phyloP scores from a whole-genome alignment of 345 rosid species.

The Mallotus nudiflorus region DNA sequence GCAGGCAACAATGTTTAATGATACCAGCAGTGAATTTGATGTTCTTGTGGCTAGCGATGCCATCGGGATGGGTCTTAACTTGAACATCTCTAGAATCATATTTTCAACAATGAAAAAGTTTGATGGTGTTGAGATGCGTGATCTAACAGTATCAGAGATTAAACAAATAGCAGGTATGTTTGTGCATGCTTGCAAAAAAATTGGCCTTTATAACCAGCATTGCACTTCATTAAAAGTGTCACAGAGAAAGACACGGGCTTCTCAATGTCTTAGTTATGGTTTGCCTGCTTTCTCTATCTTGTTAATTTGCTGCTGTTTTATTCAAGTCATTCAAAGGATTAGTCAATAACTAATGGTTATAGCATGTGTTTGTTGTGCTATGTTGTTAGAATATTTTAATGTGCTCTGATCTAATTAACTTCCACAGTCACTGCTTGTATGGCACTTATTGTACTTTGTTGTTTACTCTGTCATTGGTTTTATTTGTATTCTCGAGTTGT shows the following conservation, averaged over 20 bases:
- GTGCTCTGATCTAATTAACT: neutral
- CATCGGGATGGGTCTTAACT: constrained; percentile 95
- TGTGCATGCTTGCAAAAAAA: neutral
- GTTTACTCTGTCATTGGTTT: neutral
- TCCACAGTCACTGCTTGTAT: neutral
- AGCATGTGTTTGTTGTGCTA: neutral
- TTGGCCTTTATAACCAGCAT: neutral
- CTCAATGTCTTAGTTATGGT: neutral
- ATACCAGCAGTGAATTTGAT: constrained; percentile 75
- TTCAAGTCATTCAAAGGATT: neutral
- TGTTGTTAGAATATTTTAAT: neutral
- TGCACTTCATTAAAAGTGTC: neutral
- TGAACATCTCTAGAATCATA: constrained; percentile 85
- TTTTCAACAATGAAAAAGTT: constrained; percentile 75
- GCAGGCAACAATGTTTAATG: constrained; percentile 93
- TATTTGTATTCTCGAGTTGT: neutral
- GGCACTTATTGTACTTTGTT: neutral
- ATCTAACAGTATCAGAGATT: constrained; percentile 76
- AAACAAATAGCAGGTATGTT: constrained; percentile 89
- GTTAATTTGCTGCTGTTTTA: neutral
- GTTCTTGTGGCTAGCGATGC: constrained; percentile 99
- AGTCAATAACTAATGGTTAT: neutral
- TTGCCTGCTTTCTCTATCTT: neutral
- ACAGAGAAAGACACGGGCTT: neutral
- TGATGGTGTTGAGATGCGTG: constrained; percentile 68